Percentiles rank a stretch among this genome's conserved stretches.
These are phyloP conservation scores for Aspergillus thermomutatus DNA, from an alignment of 2,329 filamentous ascomycete genomes.

Conservation along the genomic window DNA sequence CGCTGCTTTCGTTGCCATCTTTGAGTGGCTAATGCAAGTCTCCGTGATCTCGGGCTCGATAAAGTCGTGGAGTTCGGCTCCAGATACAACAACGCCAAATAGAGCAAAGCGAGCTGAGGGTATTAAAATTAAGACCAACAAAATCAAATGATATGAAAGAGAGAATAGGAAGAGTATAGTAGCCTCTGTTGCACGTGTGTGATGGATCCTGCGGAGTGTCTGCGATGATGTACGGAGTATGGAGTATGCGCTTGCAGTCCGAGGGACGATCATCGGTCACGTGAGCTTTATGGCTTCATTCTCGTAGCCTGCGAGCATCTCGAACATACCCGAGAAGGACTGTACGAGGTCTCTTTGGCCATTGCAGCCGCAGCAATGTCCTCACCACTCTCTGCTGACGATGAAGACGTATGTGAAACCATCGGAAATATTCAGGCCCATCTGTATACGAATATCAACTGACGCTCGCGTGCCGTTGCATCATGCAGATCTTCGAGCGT, in stretches of 20 bases:
- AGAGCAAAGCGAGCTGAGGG: not conserved
- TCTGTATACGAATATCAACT: conserved; percentile 1
- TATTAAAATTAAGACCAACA: not conserved
- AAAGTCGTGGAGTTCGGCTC: not conserved
- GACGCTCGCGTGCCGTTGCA: conserved; percentile 9
- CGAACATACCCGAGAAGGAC: conserved; percentile 13
- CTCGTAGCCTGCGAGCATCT: conserved; percentile 16
- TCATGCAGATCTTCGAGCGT: conserved; percentile 33
- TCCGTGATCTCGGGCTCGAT: not conserved
- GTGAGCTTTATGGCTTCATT: conserved; percentile 20
- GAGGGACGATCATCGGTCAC: conserved; percentile 14
- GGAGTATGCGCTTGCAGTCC: conserved; percentile 3
- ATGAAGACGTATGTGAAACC: conserved; percentile 35
- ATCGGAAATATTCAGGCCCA: not conserved
- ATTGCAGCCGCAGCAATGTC: conserved; percentile 43
- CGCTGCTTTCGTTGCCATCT: conserved; percentile 69
- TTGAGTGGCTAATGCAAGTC: conserved; percentile 1
- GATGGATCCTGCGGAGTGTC: not conserved
- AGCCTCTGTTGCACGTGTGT: not conserved
- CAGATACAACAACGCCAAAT: not conserved
- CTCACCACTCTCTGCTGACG: conserved; percentile 40
- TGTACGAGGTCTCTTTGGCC: conserved; percentile 18
- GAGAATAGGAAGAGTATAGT: not conserved
- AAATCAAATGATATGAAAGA: not conserved
- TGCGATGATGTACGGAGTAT: conserved; percentile 4